Evolutionary conservation across 208 protist species (phyloP).

Genomic region (Acanthamoeba lenticulata): DNA sequence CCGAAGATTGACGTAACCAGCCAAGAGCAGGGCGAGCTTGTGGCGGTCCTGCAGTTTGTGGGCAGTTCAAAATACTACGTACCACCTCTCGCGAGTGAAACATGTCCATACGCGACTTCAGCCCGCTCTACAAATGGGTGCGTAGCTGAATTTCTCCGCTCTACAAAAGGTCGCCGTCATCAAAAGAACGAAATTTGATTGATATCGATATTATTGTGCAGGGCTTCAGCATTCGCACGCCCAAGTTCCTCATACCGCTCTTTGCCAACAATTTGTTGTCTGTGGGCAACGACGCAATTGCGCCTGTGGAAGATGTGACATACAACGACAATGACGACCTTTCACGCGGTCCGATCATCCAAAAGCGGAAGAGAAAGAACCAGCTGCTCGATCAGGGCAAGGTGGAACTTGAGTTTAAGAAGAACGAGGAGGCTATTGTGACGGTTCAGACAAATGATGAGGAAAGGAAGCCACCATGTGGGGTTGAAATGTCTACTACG

Average conservation of each 20-base stretch:
- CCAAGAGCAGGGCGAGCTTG: too few relatives aligned
- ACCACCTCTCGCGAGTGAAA: too few relatives aligned
- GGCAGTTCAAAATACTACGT: too few relatives aligned
- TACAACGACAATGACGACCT: background rate
- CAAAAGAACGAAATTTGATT: background rate
- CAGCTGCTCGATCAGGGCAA: background rate
- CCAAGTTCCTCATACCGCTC: constrained; percentile 78
- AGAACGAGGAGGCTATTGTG: background rate
- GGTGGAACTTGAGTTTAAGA: background rate
- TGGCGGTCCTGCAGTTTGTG: too few relatives aligned
- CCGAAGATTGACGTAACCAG: too few relatives aligned
- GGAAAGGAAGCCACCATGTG: background rate
- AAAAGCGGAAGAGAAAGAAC: background rate
- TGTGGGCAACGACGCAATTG: constrained; percentile 72
- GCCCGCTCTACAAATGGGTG: constrained; percentile 16
- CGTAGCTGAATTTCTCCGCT: background rate
- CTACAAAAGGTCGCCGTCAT: too few relatives aligned
- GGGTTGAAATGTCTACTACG: background rate
- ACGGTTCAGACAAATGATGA: background rate
- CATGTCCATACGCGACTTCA: constrained; percentile 21
- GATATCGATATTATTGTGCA: too few relatives aligned
- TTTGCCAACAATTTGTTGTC: constrained; percentile 77
- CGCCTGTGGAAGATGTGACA: background rate
- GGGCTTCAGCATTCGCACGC: constrained; percentile 75
- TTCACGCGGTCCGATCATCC: background rate